These are phyloP conservation scores for Saururus chinensis DNA, from an alignment of 164 flowering plant genomes.

Conservation along the genomic window DNA sequence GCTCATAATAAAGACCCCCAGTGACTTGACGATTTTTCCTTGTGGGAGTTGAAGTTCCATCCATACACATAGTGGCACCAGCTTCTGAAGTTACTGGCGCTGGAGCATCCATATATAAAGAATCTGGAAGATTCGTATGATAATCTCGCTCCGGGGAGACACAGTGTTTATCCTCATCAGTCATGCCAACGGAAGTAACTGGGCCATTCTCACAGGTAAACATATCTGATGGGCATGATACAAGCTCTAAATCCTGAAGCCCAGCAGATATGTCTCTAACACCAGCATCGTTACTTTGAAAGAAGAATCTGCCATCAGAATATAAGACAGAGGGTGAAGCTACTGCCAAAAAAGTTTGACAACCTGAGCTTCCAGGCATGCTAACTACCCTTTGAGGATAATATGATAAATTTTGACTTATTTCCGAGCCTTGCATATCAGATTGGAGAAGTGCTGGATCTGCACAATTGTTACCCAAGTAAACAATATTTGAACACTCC, in stretches of 20 bases:
- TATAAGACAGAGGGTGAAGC: conserved; percentile 12
- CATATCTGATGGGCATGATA: conserved; percentile 22
- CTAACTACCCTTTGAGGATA: conserved; percentile 23
- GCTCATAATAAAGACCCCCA: conserved; percentile 71
- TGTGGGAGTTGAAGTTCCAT: conserved; percentile 13
- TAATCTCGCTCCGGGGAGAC: conserved; percentile 19
- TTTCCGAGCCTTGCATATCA: conserved; percentile 20
- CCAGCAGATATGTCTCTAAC: conserved; percentile 13
- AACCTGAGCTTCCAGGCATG: conserved; percentile 10
- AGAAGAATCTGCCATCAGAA: conserved; percentile 14
- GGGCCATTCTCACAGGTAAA: conserved; percentile 26
- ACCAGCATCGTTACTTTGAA: conserved; percentile 17
- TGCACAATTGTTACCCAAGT: conserved; percentile 11
- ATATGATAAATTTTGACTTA: conserved; percentile 12
- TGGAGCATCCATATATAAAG: conserved; percentile 33
- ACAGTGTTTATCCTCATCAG: conserved; percentile 17
- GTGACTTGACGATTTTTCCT: conserved; percentile 24
- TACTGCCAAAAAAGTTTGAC: conserved; percentile 15
- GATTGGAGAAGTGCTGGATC: conserved; percentile 24
- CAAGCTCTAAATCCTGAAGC: conserved; percentile 23
- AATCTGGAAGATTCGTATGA: conserved; percentile 21
- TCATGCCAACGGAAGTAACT: conserved; percentile 20
- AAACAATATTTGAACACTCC: conserved; percentile 17
- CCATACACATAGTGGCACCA: conserved; percentile 14
- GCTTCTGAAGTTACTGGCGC: conserved; percentile 17